Base-by-base conservation (phyloP, 2,329 filamentous ascomycete genomes). In the Aspergillus oerlinghausenensis region DNA sequence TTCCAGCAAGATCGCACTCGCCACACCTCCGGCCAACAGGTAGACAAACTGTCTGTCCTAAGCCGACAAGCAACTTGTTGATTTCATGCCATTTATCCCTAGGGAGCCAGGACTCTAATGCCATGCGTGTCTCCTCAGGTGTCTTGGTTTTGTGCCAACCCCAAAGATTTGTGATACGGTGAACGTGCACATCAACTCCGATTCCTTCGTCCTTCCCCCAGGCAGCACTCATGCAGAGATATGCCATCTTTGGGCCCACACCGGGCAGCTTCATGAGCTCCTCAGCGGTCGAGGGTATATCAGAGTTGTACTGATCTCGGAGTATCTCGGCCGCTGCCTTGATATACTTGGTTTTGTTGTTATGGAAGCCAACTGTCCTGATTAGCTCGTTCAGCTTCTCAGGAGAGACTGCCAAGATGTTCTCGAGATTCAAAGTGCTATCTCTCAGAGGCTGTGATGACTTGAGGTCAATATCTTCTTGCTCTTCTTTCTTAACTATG, bases 201-300 rank as follows among this genome's bases (percentile, higher is more conserved):
- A 97, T 96, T 7, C 92, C 92, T 63, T 87, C 81, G 51, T 84
- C 80, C 48, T 81, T 77, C 2, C 84, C 85, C 88, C 88, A 82
- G 67, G 88, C 90, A 0, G 88, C 88, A 49, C 87, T 88, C 78
- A 96, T 84, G 70, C 89, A 93, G 23, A 97, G 82, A 72, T 94
- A 92, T 11, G 88, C 92, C 92, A 97, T 97, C 76, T 97, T 97
- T 29, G 92, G 92, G 0, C 92, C 92, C 1, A 97, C 92, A 4
- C 92, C 92, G 0, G 92, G 92, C 0, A 96, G 81, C 1, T 85
- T 84, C 52, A 87, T 86, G 21, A 97, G 80, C 0, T 88, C 91
- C 60, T 86, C 82, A 52, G 93, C 85, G 0, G 88, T 89, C 60
- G 87, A 80, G 1, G 92, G 92, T 55, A 97, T 94, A 67, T 97